These are phyloP conservation scores for Thyridium curvatum DNA, from an alignment of 2,329 filamentous ascomycete genomes.

Conservation along the genomic window DNA sequence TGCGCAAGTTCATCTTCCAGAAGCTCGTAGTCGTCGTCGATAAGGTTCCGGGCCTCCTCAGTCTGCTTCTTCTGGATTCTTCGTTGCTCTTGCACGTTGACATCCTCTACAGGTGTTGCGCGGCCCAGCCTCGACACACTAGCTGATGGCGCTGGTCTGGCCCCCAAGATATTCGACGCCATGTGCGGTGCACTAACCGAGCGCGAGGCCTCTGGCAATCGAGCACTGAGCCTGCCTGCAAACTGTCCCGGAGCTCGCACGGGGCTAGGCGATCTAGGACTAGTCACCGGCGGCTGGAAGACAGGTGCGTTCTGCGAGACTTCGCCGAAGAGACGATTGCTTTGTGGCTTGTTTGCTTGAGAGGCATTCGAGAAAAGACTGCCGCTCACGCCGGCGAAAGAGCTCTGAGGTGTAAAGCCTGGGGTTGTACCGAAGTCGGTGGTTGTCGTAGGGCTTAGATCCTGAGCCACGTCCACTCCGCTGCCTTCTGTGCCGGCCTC, in stretches of 20 bases:
- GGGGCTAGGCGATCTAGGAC: slow-evolving; percentile 68
- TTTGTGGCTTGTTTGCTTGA: slow-evolving; percentile 33
- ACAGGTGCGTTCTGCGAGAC: slow-evolving; percentile 41
- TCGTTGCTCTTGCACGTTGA: slow-evolving; percentile 43
- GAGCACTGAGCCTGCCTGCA: slow-evolving; percentile 24
- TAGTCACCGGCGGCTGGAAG: slow-evolving; percentile 50
- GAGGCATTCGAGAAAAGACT: slow-evolving; percentile 40
- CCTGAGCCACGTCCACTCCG: slow-evolving; percentile 59
- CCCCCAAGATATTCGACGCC: slow-evolving; percentile 46
- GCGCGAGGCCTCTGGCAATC: slow-evolving; percentile 43
- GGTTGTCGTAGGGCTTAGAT: slow-evolving; percentile 43
- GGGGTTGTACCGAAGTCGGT: slow-evolving; percentile 32
- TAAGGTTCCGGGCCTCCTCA: slow-evolving; percentile 49
- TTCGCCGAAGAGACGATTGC: slow-evolving; percentile 48
- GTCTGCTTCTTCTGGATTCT: slow-evolving; percentile 48
- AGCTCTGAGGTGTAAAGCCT: slow-evolving; percentile 51
- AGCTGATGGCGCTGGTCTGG: slow-evolving; percentile 28
- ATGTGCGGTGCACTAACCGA: slow-evolving; percentile 56
- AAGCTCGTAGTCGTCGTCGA: slow-evolving; percentile 64
- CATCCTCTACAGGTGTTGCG: slow-evolving; percentile 33
- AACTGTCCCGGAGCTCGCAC: slow-evolving; percentile 28
- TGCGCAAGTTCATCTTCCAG: slow-evolving; percentile 52
- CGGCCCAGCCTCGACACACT: slow-evolving; percentile 27
- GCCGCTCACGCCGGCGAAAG: slow-evolving; percentile 44
- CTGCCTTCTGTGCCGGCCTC: slow-evolving; percentile 48